Percentiles rank a stretch among this genome's conserved stretches.
Conservation (phyloP, 441 rosid species). For the Populus tomentosa region DNA sequence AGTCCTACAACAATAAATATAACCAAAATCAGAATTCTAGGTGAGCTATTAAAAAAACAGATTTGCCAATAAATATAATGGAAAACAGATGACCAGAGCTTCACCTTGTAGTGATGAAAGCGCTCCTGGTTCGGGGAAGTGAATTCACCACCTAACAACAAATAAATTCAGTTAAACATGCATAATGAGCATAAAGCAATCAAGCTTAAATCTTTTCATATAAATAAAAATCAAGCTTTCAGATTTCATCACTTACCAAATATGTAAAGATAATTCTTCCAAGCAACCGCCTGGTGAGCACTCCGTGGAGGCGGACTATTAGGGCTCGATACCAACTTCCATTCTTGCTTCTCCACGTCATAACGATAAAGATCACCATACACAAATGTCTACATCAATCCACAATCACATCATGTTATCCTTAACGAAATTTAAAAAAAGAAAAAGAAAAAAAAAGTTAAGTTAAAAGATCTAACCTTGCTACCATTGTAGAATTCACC, state of each 20-base stretch:
- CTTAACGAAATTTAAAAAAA: background rate
- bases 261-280: conserved; percentile 94
- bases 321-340: conserved; percentile 89
- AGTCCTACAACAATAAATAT: conserved; percentile 47
- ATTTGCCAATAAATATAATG: background rate
- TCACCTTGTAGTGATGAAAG: conserved; percentile 95
- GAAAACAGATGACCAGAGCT: background rate
- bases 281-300: conserved; percentile 93
- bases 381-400: conserved; percentile 69
- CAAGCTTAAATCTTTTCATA: background rate
- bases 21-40: background rate
- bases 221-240: background rate
- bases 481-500: conserved; percentile 95
- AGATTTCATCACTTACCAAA: conserved; percentile 47
- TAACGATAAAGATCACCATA: conserved; percentile 84
- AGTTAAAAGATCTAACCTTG: conserved; percentile 46
- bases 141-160: conserved; percentile 81
- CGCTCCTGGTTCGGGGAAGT: conserved; percentile 97
- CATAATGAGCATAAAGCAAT: background rate
- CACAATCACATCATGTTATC: conserved; percentile 5
- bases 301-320: conserved; percentile 99
- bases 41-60: background rate
- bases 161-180: conserved; percentile 9
- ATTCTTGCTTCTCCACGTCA: conserved; percentile 88
- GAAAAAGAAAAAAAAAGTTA: background rate